Evolutionary conservation across 192 early-diverging fungal species (phyloP).

Genomic region (Backusella mclennaniae): DNA sequence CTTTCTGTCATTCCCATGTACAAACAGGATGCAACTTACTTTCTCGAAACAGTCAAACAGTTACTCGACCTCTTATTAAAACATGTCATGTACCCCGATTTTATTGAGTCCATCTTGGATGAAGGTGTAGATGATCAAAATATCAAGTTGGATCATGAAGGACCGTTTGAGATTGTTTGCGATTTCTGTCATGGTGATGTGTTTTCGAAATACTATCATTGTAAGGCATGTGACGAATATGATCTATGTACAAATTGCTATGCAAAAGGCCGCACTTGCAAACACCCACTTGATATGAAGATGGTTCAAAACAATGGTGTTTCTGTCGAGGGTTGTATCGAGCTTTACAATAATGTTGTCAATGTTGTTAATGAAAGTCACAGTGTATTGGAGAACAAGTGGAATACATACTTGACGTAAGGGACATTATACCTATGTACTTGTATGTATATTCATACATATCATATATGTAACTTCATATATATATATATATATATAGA

Average conservation of each 20-base stretch:
- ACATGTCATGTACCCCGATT: slow-evolving; percentile 11
- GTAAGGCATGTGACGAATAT: slow-evolving; percentile 10
- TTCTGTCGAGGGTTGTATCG: not conserved
- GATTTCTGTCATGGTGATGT: slow-evolving; percentile 32
- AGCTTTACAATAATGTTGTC: slow-evolving; percentile 12
- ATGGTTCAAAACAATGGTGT: slow-evolving; percentile 5
- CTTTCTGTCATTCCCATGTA: not conserved
- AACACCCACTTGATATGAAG: not conserved
- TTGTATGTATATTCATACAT: not conserved
- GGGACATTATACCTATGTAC: not conserved
- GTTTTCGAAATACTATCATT: slow-evolving; percentile 22
- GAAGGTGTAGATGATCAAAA: not conserved
- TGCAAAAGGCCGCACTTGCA: slow-evolving; percentile 16
- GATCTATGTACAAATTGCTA: slow-evolving; percentile 32
- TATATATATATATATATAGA: not conserved
- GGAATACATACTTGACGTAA: not conserved
- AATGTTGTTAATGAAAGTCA: not conserved
- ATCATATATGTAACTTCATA: not conserved
- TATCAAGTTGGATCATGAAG: not conserved
- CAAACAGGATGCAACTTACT: not conserved
- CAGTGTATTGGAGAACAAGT: not conserved
- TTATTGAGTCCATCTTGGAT: slow-evolving; percentile 4
- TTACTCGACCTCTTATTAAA: slow-evolving; percentile 11
- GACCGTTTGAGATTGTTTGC: not conserved
- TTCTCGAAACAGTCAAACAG: not conserved